A percentile compares a stretch with the other conserved stretches of the same genome.
These are phyloP conservation scores for Fraxinus albicans DNA, from an alignment of 305 asterid species.

Conservation along the genomic window DNA sequence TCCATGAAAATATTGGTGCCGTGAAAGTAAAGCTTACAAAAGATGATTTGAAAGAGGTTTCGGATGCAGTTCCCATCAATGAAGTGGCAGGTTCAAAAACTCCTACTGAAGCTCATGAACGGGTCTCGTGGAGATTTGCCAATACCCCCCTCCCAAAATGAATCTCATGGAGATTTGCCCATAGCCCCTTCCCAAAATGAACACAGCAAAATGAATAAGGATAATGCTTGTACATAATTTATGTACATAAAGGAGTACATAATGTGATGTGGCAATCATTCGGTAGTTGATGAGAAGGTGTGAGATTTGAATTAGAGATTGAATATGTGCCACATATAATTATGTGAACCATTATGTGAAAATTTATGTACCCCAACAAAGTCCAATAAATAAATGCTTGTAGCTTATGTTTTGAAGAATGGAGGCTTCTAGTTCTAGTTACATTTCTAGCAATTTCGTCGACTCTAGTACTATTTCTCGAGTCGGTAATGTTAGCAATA, in stretches of 20 bases:
- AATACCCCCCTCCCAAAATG: constrained; percentile 33
- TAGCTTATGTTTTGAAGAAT: background rate
- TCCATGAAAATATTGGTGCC: constrained; percentile 39
- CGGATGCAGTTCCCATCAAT: constrained; percentile 36
- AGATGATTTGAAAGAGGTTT: constrained; percentile 36
- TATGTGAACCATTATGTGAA: too few species aligned
- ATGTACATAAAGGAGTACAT: too few species aligned
- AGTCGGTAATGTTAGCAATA: background rate
- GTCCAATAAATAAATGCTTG: too few species aligned
- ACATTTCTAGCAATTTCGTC: background rate
- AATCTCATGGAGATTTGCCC: constrained; percentile 34
- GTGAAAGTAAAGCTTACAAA: constrained; percentile 39
- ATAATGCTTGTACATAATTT: too few species aligned
- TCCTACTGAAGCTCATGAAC: constrained; percentile 17
- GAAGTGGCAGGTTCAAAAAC: constrained; percentile 44
- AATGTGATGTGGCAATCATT: too few species aligned
- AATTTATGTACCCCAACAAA: too few species aligned
- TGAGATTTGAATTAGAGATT: too few species aligned
- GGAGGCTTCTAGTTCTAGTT: background rate
- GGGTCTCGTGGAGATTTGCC: constrained; percentile 34
- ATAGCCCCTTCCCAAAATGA: constrained; percentile 36
- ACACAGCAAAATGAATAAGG: background rate
- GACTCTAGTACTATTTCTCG: background rate
- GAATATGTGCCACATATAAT: too few species aligned
- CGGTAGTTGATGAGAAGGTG: too few species aligned